Conservation (phyloP, 805 yeast species). For the Candida ovalis region DNA sequence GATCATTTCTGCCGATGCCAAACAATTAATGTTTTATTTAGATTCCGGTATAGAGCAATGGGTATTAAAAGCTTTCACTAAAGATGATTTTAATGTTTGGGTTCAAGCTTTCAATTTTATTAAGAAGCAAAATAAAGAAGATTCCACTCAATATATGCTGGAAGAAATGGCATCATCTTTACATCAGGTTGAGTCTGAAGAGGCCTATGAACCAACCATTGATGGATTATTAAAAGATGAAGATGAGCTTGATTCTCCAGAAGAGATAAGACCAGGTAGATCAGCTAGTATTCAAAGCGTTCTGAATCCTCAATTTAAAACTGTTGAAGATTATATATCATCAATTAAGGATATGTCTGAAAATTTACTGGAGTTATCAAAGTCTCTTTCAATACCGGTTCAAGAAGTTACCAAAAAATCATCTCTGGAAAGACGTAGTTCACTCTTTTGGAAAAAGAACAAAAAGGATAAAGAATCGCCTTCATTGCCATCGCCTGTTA, state of each 20-base stretch:
- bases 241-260: slow-evolving; percentile 1
- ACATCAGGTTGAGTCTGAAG: not conserved
- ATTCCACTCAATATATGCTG: slow-evolving; percentile 1
- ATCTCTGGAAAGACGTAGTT: slow-evolving; percentile 13
- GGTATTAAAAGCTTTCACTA: slow-evolving; percentile 70
- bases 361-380: not conserved
- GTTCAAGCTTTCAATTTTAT: slow-evolving; percentile 66
- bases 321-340: slow-evolving; percentile 16
- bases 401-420: slow-evolving; percentile 5
- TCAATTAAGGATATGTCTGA: slow-evolving; percentile 16
- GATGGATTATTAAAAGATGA: not conserved
- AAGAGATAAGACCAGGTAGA: slow-evolving; percentile 20
- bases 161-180: not conserved
- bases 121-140: slow-evolving; percentile 28
- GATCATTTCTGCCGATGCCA: slow-evolving; percentile 74
- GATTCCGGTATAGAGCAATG: slow-evolving; percentile 96
- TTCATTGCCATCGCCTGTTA: not conserved
- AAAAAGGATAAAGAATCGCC: slow-evolving; percentile 10
- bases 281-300: slow-evolving; percentile 1
- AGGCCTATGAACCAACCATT: not conserved
- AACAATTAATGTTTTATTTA: slow-evolving; percentile 64
- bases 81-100: slow-evolving; percentile 76
- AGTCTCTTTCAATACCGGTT: not conserved
- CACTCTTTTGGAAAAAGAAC: slow-evolving; percentile 24
- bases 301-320: slow-evolving; percentile 11